Conservation (phyloP, 2,329 filamentous ascomycete genomes). For the Claviceps spartinae region DNA sequence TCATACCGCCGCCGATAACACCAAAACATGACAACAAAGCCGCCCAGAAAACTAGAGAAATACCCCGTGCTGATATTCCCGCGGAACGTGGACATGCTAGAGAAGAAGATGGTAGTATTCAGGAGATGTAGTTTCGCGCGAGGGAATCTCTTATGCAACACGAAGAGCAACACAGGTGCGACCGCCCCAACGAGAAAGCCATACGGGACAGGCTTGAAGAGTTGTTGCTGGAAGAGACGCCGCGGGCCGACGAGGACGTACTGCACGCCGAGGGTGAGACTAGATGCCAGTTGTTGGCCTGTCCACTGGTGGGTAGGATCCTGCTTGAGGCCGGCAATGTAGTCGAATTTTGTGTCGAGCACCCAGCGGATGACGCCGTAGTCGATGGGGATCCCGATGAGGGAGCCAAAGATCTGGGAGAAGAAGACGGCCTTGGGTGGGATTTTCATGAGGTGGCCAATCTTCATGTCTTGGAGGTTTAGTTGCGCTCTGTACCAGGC, state of each 20-base stretch:
- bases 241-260: constrained; percentile 43
- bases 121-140: constrained; percentile 39
- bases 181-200: constrained; percentile 38
- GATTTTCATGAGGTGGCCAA: constrained; percentile 51
- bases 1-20: constrained; percentile 41
- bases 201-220: constrained; percentile 35
- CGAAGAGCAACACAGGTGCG: constrained; percentile 32
- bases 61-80: constrained; percentile 49
- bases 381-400: constrained; percentile 46
- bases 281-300: constrained; percentile 36
- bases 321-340: constrained; percentile 32
- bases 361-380: constrained; percentile 49
- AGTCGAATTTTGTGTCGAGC: constrained; percentile 40
- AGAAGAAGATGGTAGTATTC: constrained; percentile 51
- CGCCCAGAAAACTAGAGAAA: constrained; percentile 42
- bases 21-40: constrained; percentile 47
- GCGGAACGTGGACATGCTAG: constrained; percentile 40
- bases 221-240: constrained; percentile 32
- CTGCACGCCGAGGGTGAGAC: constrained; percentile 42
- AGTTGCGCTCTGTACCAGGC: constrained; percentile 46
- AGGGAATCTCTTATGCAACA: constrained; percentile 39
- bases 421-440: constrained; percentile 46
- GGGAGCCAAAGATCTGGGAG: constrained; percentile 44
- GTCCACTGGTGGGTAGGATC: constrained; percentile 51
- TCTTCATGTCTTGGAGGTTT: constrained; percentile 49